Base-by-base conservation (phyloP, 1,284 basidiomycete species). In the Sporisorium iseilematis-ciliati region DNA sequence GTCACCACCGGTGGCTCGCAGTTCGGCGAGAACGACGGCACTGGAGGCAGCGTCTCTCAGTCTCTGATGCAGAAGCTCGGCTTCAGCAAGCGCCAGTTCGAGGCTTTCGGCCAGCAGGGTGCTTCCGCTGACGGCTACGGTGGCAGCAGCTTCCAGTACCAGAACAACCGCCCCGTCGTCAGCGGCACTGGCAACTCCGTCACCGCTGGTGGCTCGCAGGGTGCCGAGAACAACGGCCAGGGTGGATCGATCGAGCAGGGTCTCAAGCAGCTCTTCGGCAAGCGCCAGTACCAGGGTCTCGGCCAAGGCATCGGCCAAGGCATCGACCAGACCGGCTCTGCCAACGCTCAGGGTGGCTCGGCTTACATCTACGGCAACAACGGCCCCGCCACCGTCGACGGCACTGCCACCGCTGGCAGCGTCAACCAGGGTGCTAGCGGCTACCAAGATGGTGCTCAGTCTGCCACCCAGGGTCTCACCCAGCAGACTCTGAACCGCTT, bases 241-340 rank as follows among this genome's bases (percentile, higher is more conserved):
- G 65, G 62, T 33, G 62, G 62, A 5, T 35, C 33, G n/a, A 70
- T 70, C 56, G 29, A 29, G 21, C 67, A 70, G 57, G 18, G 41
- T 10, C 52, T 70, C 35, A 14, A 56, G 57, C 67, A 70, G 61
- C 61, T 70, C 12, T 49, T 70, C 20, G 48, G 57, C n/a, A 46
- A 42, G 40, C 67, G 67, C 20, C 60, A 60, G 53, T 43, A 50
- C 67, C 67, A 70, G 61, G 67, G 61, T 49, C 61, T 60, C 6
- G 61, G 67, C 23, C 67, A 70, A 53, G 67, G 67, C 31, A 63
- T 65, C 46, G 61, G 57, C 38, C 61, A 70, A 49, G 67, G 61
- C 42, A 64, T 63, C 16, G 41, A 70, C 41, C 67, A 70, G 61
- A 51, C 42, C 33, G 67, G 60, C 56, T 51, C 54, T 23, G 60